Evolutionary conservation across 1,284 basidiomycete species (phyloP), one percentile per base, ranked within the genome.

Genomic region (Pisolithus thermaeus): DNA sequence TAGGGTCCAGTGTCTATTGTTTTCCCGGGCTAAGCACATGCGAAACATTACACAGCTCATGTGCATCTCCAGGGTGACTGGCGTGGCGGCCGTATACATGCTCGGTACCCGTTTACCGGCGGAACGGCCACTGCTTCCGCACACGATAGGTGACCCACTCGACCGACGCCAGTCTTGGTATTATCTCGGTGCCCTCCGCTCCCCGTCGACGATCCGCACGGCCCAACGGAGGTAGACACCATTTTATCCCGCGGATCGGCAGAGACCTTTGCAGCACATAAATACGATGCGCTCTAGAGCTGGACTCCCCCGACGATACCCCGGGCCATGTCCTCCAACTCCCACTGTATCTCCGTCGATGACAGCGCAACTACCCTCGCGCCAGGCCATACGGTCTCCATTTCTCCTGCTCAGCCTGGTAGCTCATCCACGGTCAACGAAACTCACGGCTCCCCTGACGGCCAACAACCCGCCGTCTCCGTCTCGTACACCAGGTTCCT

Each of bases 401-500:
- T 2, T 7, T 22, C 20, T 11, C 8, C 7, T 22, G 44, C 7
- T 22, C 14, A 11, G 9, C n/a, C 9, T 18, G 42, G 28, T 27
- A 11, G 25, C 14, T 27, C 22, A 7, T 25, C 12, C 8, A 9
- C 23, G 25, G 6, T 42, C 23, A 25, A 25, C 16, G 20, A 23
- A 42, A 3, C 55, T 35, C 8, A 9, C 36, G 20, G 27, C 14
- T 3, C 52, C 7, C 1, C 46, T 8, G 51, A 54, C 49, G 35
- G 32, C 41, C 56, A 54, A 46, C 61, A 56, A 4, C 64, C 64
- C 18, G 53, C 66, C 1, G 64, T 66, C 30, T 30, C 57, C 12
- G 66, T 66, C 14, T 57, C 64, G 7, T 56, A 49, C 23, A 49
- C 62, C 8, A 65, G 55, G 0, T 67, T 67, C 58, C 70, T 69